Evolutionary conservation across 345 rosid genomes (phyloP).

Genomic region (Eucalyptus victrix): DNA sequence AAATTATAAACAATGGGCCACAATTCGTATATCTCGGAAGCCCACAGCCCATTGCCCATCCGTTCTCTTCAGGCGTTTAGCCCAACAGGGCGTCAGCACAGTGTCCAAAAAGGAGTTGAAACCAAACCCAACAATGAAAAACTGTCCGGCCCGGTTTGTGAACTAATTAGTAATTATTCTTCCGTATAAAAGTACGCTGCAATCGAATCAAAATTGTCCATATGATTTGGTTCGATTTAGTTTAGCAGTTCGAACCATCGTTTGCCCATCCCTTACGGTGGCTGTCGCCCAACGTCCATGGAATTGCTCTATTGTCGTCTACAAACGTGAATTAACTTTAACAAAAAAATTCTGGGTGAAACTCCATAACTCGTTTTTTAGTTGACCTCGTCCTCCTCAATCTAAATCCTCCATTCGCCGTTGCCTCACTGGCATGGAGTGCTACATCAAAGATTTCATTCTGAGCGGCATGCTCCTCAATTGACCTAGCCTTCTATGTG

Average conservation of each 20-base stretch:
- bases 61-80: background rate
- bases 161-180: background rate
- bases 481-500: rapidly evolving
- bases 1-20: background rate
- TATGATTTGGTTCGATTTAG: background rate
- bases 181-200: background rate
- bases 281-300: rapidly evolving
- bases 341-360: background rate
- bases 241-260: background rate
- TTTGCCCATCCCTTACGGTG: background rate
- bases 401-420: background rate
- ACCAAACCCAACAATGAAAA: background rate
- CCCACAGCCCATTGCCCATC: background rate
- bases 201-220: background rate
- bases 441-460: background rate
- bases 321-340: background rate
- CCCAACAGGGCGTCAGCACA: background rate
- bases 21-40: background rate
- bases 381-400: background rate
- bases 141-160: background rate
- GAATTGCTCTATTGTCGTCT: background rate
- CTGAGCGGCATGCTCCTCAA: background rate
- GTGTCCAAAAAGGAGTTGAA: background rate
- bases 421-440: background rate
- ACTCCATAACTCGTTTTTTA: background rate